Conservation (phyloP, 2,329 filamentous ascomycete genomes). For the Thermochaetoides dissita region DNA sequence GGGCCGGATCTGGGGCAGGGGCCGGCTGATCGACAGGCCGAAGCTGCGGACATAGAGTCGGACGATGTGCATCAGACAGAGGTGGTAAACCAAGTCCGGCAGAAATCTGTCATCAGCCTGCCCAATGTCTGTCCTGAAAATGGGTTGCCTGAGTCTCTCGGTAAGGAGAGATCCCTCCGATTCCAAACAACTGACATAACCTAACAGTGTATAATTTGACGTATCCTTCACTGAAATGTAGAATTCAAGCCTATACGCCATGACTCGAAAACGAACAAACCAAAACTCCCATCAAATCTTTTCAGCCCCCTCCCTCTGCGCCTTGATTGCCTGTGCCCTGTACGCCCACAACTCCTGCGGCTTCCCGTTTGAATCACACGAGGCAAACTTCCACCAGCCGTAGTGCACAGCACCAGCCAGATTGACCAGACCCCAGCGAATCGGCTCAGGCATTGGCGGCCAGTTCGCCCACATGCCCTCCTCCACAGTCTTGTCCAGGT, state of each 20-base stretch:
- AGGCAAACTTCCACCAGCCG: conserved; percentile 51
- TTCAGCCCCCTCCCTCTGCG: conserved; percentile 1
- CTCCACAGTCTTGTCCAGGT: conserved; percentile 46
- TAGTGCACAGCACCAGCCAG: conserved; percentile 42
- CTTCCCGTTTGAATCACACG: conserved; percentile 39
- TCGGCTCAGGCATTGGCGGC: conserved; percentile 48
- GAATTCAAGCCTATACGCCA: not conserved
- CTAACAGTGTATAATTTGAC: too few species aligned
- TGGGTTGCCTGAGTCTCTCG: too few species aligned
- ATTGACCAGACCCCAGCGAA: conserved; percentile 47
- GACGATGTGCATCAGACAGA: too few species aligned
- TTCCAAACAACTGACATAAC: too few species aligned
- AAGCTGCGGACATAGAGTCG: too few species aligned
- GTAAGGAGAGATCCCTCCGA: too few species aligned
- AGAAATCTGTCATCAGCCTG: too few species aligned
- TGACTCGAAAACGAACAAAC: not conserved
- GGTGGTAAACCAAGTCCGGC: too few species aligned
- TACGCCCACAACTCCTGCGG: conserved; percentile 41
- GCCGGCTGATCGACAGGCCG: too few species aligned
- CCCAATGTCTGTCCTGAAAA: too few species aligned
- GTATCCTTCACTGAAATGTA: not conserved
- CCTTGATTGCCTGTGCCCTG: conserved; percentile 12
- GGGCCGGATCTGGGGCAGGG: too few species aligned
- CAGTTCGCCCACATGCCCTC: conserved; percentile 46
- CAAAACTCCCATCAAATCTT: conserved; percentile 3